Conservation (phyloP, 306 rosid species). For the Canavalia ensiformis region DNA sequence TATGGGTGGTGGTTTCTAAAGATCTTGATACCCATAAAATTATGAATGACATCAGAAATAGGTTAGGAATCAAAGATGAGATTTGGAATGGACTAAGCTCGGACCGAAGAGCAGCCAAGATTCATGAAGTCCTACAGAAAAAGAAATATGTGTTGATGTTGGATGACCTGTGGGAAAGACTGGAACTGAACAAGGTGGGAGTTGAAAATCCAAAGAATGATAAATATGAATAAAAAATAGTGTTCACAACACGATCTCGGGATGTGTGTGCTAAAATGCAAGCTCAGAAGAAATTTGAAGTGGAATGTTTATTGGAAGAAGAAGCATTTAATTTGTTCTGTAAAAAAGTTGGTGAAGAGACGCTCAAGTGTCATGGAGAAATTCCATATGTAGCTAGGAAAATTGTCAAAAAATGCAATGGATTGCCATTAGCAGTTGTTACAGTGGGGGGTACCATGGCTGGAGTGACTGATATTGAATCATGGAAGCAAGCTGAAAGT, state of each 20-base stretch:
- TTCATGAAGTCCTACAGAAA: not conserved
- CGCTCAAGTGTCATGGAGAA: not conserved
- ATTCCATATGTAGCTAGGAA: conserved; percentile 14
- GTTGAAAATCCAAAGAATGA: not conserved
- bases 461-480: not conserved
- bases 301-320: conserved; percentile 7
- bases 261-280: conserved; percentile 51
- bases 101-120: not conserved
- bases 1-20: conserved; percentile 45
- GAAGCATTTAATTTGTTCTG: conserved; percentile 42
- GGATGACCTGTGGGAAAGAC: conserved; percentile 51
- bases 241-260: conserved; percentile 44
- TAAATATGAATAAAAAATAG: conserved; percentile 16
- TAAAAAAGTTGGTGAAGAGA: conserved; percentile 31
- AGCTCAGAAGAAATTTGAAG: conserved; percentile 12
- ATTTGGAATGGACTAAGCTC: not conserved
- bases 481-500: conserved; percentile 17
- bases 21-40: conserved; percentile 4
- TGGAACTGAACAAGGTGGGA: conserved; percentile 44
- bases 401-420: conserved; percentile 2
- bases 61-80: not conserved
- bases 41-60: conserved; percentile 30
- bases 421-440: conserved; percentile 47
- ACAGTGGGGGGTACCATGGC: conserved; percentile 43
- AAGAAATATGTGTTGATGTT: conserved; percentile 33